These are phyloP conservation scores for Sambucus nigra DNA, from an alignment of 129 eudicot genomes.

Conservation along the genomic window DNA sequence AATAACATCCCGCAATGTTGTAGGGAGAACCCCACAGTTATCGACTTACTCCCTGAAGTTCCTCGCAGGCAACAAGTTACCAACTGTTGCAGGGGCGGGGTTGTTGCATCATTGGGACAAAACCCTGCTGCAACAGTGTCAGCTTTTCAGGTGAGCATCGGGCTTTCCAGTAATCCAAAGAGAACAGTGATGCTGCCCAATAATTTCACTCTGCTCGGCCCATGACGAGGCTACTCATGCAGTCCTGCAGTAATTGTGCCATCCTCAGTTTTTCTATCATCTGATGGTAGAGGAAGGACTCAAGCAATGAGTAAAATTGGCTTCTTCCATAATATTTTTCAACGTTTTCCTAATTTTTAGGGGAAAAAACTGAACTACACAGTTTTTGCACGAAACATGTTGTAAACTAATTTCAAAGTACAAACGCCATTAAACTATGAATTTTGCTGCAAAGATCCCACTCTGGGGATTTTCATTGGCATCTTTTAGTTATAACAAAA, in stretches of 20 bases:
- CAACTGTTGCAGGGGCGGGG: conserved; percentile 37
- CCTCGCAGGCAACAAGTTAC: conserved; percentile 31
- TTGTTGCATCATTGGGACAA: conserved; percentile 29
- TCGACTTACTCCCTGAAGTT: conserved; percentile 24
- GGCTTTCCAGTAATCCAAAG: conserved; percentile 25
- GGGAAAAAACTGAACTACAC: too few species aligned
- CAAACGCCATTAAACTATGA: too few species aligned
- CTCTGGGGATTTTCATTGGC: too few species aligned
- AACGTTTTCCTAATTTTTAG: too few species aligned
- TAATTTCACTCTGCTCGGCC: conserved; percentile 28
- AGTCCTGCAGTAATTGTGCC: conserved; percentile 27
- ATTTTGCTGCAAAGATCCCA: too few species aligned
- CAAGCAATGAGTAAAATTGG: conserved; percentile 37
- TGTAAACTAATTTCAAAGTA: too few species aligned
- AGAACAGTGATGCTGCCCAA: conserved; percentile 23
- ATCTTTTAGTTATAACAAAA: too few species aligned
- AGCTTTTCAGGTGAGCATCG: conserved; percentile 32
- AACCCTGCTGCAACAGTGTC: conserved; percentile 20
- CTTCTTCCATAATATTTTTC: neutral
- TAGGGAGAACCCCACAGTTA: conserved; percentile 27
- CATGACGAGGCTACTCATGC: conserved; percentile 27
- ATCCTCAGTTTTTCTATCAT: conserved; percentile 23
- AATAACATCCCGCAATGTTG: conserved; percentile 32
- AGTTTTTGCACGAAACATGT: too few species aligned
- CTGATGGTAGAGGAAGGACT: conserved; percentile 26